Base-by-base conservation (phyloP, 108 stramenopile genomes). In the Chaetoceros muelleri region DNA sequence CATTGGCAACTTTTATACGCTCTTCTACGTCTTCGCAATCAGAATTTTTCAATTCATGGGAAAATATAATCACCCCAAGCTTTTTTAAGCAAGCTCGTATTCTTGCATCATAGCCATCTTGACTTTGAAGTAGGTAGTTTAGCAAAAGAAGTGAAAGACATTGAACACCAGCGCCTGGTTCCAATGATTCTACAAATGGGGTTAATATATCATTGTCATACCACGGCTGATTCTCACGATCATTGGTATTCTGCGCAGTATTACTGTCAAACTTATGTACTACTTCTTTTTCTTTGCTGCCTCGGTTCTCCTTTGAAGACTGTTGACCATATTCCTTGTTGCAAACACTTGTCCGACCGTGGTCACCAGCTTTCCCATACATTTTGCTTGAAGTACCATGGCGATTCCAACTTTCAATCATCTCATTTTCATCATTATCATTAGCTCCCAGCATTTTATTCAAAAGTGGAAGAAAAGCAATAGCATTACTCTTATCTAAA, bases 171-270 rank as follows among this genome's bases (percentile, higher is more conserved):
- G 78, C 71, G 28, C 89, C 84, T 18, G 82, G 82, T 28, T 80
- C 75, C 58, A 90, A 40, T 3, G 84, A 82, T 52, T 86, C 80
- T 57, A 90, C 56, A 61, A 90, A 90, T 20, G 89, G 85, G n/a
- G 71, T 55, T 17, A 86, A 68, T 24, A 76, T 44, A 7, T 72
- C 68, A 46, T 81, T 74, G 7, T 75, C 75, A 7, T 40, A 62
- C 66, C 30, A 72, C 67, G 19, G 50, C 54, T 48, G 71, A 64
- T 8, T 68, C 66, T 34, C 58, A 61, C 10, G 65, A 59, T 24
- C 61, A 45, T 27, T 13, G 13, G 34, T 10, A 40, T 40, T 25
- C 40, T 21, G 3, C 46, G 27, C 23, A 23, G 22, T 28, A 51
- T 17, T 18, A 54, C 16, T 27, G 24, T 24, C 59, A 20, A 30